Evolutionary conservation across 345 rosid genomes (phyloP), one percentile per base, ranked within the genome.

Genomic region (Boechera retrofracta): DNA sequence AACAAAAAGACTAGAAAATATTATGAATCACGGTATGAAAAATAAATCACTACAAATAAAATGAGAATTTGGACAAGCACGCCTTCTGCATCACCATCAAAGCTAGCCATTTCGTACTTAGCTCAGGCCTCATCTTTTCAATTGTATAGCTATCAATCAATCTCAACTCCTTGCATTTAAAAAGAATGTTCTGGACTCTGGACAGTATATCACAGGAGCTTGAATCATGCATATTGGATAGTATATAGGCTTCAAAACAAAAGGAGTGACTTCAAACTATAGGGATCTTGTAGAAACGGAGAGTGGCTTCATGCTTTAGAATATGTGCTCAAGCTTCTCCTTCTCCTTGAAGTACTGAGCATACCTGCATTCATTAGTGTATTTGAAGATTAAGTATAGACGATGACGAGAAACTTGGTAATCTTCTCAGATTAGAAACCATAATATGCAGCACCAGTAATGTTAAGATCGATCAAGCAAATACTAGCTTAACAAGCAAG

Each of bases 71-170:
- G 33, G 98, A 90, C 65, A 92, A 82, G 82, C 98, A 92, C 49
- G 97, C 96, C 79, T 90, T 92, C 86, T 94, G 98, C 83, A 89
- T 84, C 1, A 89, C 80, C 84, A 86, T 81, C 88, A 94, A 84
- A 76, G 96, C 95, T 61, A 94, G 69, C 92, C 92, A 94, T 84
- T 90, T 92, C 2, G 91, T 80, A 75, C 78, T 82, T 77, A 87
- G 79, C 83, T 92, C 97, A 89, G 94, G 84, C 85, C 91, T 72
- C 75, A 77, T 55, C 88, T 87, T 32, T 77, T 79, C 83, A 38
- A 48, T 73, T 69, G 71, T 82, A 71, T 73, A 79, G 73, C 77
- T 75, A 69, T 66, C 51, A 59, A 39, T 24, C 53, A 79, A 65
- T 82, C 84, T 85, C 51, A 92, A 68, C 65, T 88, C 94, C 87